Percentiles rank a stretch among this genome's conserved stretches.
These are phyloP conservation scores for Urochloa ruziziensis DNA, from an alignment of 176 grass and related monocot species.

Conservation along the genomic window DNA sequence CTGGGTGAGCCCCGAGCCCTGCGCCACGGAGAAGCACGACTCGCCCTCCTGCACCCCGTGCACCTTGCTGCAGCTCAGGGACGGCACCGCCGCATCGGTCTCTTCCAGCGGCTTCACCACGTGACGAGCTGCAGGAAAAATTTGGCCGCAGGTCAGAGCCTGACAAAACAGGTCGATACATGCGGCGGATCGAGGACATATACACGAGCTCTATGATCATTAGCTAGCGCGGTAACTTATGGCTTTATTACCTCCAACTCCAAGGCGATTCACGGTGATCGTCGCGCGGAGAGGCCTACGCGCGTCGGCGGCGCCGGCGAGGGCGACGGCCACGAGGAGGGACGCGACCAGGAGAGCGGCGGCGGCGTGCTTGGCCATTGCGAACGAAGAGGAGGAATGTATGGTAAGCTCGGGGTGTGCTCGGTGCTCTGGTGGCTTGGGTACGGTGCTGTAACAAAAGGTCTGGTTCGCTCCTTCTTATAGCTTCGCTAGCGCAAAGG, in stretches of 20 bases:
- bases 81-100: not conserved
- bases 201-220: no score
- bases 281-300: not conserved
- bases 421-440: no score
- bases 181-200: no score
- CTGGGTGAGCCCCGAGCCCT: not conserved
- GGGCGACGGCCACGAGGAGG: conserved; percentile 18
- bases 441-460: not conserved
- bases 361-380: conserved; percentile 33
- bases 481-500: not conserved
- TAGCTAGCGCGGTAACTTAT: no score
- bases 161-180: no score
- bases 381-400: not conserved
- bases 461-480: not conserved
- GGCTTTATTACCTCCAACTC: no score
- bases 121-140: no score
- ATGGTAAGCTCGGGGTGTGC: not conserved
- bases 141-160: no score
- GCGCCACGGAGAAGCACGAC: conserved; percentile 25
- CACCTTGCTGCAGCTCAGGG: conserved; percentile 31
- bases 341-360: conserved; percentile 32
- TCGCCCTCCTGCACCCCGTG: conserved; percentile 27
- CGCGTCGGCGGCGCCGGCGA: not conserved
- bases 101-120: not conserved
- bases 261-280: not conserved